Evolutionary conservation across 805 yeast genomes (phyloP).

Genomic region (Lipomyces chichibuensis): DNA sequence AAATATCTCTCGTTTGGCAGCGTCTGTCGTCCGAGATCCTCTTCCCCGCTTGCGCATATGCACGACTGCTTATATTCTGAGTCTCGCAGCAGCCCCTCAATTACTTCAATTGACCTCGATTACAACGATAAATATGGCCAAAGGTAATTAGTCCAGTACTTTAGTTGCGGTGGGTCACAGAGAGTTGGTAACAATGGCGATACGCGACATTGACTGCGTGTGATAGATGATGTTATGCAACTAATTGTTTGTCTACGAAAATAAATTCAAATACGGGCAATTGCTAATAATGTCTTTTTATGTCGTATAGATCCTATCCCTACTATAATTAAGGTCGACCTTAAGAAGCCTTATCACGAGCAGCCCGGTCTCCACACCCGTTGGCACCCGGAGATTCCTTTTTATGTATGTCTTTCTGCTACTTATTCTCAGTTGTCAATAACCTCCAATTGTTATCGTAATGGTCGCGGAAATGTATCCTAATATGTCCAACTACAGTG

Average conservation of each 20-base stretch:
- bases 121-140: background rate
- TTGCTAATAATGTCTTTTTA: background rate
- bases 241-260: background rate
- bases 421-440: background rate
- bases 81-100: background rate
- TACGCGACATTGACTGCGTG: background rate
- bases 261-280: background rate
- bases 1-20: no score
- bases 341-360: constrained; percentile 51
- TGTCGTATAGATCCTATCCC: constrained; percentile 39
- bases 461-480: background rate
- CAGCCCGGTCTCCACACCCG: constrained; percentile 57
- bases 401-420: constrained; percentile 23
- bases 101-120: background rate
- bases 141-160: background rate
- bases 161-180: background rate
- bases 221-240: background rate
- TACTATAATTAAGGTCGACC: constrained; percentile 50
- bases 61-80: background rate
- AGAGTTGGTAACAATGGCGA: background rate
- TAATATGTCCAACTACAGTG: constrained; percentile 12
- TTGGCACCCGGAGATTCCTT: constrained; percentile 52
- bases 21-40: background rate
- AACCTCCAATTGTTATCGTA: background rate
- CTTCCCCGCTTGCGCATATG: background rate